Conservation (phyloP, 2,329 filamentous ascomycete genomes). For the Paecilomyces sp. region DNA sequence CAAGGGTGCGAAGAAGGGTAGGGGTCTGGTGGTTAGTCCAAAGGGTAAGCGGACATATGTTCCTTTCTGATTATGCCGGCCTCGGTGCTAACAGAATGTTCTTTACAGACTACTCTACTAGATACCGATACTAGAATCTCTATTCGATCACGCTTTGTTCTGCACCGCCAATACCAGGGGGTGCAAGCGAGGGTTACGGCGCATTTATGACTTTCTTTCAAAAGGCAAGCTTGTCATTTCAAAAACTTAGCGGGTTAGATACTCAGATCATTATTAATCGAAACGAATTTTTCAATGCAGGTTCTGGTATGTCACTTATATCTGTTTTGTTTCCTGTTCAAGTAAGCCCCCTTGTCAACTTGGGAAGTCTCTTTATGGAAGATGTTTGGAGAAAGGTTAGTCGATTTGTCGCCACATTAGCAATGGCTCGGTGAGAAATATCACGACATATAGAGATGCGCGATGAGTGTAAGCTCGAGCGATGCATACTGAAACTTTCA, state of each 20-base stretch:
- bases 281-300: neutral
- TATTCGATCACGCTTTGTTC: neutral
- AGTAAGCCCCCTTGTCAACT: slow-evolving; percentile 5
- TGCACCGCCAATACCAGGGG: neutral
- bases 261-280: slow-evolving; percentile 1
- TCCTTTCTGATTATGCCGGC: too few relatives aligned
- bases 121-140: slow-evolving; percentile 54
- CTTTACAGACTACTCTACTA: slow-evolving; percentile 53
- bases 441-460: neutral
- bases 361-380: neutral
- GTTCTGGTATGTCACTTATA: neutral
- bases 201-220: neutral
- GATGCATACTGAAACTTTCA: too few relatives aligned
- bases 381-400: neutral
- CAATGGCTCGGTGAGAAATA: too few relatives aligned
- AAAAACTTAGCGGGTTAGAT: neutral
- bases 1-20: slow-evolving; percentile 94
- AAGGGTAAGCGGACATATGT: slow-evolving; percentile 53
- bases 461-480: neutral
- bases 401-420: too few relatives aligned
- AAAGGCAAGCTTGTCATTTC: slow-evolving; percentile 5
- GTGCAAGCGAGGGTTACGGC: neutral
- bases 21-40: slow-evolving; percentile 91
- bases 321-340: slow-evolving; percentile 10
- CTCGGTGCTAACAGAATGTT: slow-evolving; percentile 2